Evolutionary conservation across 805 yeast genomes (phyloP).

Genomic region (Starmerella vaccinii): DNA sequence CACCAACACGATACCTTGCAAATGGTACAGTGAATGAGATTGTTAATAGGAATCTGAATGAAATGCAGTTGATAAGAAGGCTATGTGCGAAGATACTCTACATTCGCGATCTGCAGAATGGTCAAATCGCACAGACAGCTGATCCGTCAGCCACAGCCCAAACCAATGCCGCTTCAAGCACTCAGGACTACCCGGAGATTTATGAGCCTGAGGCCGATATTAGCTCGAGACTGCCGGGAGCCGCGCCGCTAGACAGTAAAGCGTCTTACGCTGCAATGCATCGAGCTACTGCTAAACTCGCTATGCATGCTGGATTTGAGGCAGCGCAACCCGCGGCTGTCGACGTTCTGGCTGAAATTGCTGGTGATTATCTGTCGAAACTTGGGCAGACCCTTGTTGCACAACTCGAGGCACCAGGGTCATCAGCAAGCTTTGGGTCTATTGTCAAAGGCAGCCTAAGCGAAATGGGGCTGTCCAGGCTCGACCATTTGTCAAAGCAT

Average conservation of each 20-base stretch:
- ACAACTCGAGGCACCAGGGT: slow-evolving; percentile 51
- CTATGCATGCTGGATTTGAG: slow-evolving; percentile 91
- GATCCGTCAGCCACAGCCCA: not conserved
- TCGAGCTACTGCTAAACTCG: slow-evolving; percentile 61
- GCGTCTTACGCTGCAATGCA: slow-evolving; percentile 58
- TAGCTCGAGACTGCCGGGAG: slow-evolving; percentile 60
- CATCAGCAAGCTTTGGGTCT: slow-evolving; percentile 35
- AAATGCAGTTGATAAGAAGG: slow-evolving; percentile 80
- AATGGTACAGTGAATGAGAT: slow-evolving; percentile 49
- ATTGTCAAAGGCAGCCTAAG: slow-evolving; percentile 51
- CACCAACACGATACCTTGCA: slow-evolving; percentile 30
- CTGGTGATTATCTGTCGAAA: slow-evolving; percentile 69
- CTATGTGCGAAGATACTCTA: slow-evolving; percentile 79
- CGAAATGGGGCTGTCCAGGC: slow-evolving; percentile 71
- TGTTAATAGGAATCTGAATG: slow-evolving; percentile 54
- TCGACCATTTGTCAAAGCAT: slow-evolving; percentile 63
- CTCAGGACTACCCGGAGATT: slow-evolving; percentile 31
- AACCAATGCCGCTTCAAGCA: not conserved
- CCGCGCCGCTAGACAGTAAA: slow-evolving; percentile 49
- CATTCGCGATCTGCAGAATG: slow-evolving; percentile 76
- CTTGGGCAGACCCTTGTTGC: slow-evolving; percentile 59
- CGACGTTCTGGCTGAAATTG: slow-evolving; percentile 68
- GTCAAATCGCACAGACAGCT: slow-evolving; percentile 8
- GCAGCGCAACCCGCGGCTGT: slow-evolving; percentile 67
- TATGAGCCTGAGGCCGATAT: slow-evolving; percentile 71